A percentile compares a stretch with the other conserved stretches of the same genome.
These are phyloP conservation scores for Cladophialophora carrionii DNA, from an alignment of 2,329 filamentous ascomycete genomes.

Conservation along the genomic window DNA sequence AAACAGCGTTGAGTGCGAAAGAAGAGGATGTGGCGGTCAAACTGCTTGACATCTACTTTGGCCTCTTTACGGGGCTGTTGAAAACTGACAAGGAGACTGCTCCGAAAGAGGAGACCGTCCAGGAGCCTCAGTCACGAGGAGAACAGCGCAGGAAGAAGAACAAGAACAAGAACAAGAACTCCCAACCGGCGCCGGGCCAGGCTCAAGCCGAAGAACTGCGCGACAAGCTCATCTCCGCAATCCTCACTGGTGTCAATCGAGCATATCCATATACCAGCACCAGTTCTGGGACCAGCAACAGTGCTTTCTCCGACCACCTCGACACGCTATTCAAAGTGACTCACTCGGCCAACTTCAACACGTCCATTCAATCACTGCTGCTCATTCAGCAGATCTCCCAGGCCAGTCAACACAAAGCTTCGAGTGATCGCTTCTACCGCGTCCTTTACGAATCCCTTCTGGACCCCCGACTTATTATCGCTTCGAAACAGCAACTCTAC, in stretches of 20 bases:
- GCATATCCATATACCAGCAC: constrained; percentile 84
- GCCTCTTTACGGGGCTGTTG: constrained; percentile 78
- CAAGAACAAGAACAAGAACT: constrained; percentile 34
- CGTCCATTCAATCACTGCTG: constrained; percentile 91
- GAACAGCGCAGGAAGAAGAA: constrained; percentile 27
- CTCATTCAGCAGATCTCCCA: constrained; percentile 89
- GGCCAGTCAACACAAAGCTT: constrained; percentile 68
- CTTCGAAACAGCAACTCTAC: constrained; percentile 94
- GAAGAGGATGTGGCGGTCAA: constrained; percentile 80
- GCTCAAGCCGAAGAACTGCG: constrained; percentile 68
- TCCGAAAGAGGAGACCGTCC: constrained; percentile 33
- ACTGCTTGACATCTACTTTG: constrained; percentile 88
- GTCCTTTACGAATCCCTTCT: constrained; percentile 93
- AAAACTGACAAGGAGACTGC: constrained; percentile 60
- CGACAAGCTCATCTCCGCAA: constrained; percentile 89
- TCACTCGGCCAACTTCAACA: constrained; percentile 98
- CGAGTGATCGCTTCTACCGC: constrained; percentile 88
- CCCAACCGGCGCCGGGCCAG: constrained; percentile 39
- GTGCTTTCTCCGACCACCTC: constrained; percentile 76
- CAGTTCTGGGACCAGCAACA: constrained; percentile 68
- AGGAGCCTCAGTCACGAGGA: constrained; percentile 14
- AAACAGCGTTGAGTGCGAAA: constrained; percentile 85
- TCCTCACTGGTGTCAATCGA: constrained; percentile 92
- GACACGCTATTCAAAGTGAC: constrained; percentile 95
- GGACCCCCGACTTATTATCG: constrained; percentile 82